These are phyloP conservation scores for Cladorrhinum sp. DNA, from an alignment of 2,329 filamentous ascomycete genomes.

Conservation along the genomic window DNA sequence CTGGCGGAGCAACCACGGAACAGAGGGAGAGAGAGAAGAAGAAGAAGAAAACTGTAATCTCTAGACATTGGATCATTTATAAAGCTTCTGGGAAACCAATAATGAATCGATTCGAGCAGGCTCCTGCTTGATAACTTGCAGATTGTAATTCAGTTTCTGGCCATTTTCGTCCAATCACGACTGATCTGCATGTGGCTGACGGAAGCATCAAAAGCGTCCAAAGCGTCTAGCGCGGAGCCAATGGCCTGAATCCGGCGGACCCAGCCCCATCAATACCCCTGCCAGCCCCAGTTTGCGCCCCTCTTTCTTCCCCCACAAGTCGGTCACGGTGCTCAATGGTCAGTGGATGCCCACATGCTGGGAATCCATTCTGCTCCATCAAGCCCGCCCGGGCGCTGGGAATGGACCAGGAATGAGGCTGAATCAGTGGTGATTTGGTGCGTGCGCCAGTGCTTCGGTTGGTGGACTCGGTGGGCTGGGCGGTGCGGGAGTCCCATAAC, in stretches of 20 bases:
- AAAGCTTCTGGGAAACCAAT: neutral
- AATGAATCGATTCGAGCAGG: neutral
- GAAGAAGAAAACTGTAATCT: no score
- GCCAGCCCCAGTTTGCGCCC: slow-evolving; percentile 10
- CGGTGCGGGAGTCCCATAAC: neutral
- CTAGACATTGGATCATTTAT: no score
- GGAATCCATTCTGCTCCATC: slow-evolving; percentile 7
- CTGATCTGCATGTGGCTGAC: slow-evolving; percentile 18
- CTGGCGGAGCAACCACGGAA: slow-evolving; percentile 9
- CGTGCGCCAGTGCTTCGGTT: slow-evolving; percentile 11
- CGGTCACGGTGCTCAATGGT: neutral
- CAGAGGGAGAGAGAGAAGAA: no score
- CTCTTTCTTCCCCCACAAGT: slow-evolving; percentile 22
- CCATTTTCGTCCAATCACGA: slow-evolving; percentile 5
- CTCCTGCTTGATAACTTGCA: no score
- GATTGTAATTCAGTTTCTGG: slow-evolving; percentile 1
- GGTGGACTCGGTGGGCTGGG: neutral
- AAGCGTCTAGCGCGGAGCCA: slow-evolving; percentile 9
- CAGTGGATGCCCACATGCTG: slow-evolving; percentile 14
- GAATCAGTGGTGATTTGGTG: slow-evolving; percentile 26
- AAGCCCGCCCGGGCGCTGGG: neutral
- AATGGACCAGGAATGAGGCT: slow-evolving; percentile 31
- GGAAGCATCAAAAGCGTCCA: slow-evolving; percentile 8
- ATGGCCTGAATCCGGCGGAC: slow-evolving; percentile 1
- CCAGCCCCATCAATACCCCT: slow-evolving; percentile 17